phyloP scores from a whole-genome alignment of 2,329 filamentous ascomycete species.

The Fusarium chlamydosporum region DNA sequence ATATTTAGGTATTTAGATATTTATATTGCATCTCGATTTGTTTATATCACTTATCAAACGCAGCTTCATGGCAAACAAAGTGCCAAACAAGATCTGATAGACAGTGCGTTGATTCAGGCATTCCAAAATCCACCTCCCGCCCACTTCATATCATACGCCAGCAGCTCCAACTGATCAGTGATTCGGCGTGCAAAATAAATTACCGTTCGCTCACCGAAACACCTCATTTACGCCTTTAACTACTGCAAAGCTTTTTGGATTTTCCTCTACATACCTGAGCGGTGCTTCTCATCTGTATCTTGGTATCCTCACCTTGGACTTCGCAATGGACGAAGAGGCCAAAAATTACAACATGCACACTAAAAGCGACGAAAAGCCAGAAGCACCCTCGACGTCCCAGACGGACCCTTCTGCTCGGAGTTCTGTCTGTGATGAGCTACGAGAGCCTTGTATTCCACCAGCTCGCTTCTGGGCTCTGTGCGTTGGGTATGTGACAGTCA shows the following conservation, averaged over 20 bases:
- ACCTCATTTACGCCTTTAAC: neutral
- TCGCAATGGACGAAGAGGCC: conserved; percentile 4
- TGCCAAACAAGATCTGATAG: neutral
- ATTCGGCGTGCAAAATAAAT: neutral
- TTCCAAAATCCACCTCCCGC: neutral
- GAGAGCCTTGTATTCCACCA: conserved; percentile 45
- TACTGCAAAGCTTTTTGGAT: neutral
- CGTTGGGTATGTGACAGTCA: conserved; percentile 50
- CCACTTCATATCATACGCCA: neutral
- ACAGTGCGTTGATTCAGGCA: neutral
- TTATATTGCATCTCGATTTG: neutral
- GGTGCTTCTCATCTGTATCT: neutral
- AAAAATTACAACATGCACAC: neutral
- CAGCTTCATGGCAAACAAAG: conserved; percentile 2
- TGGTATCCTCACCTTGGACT: neutral
- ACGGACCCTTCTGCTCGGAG: neutral
- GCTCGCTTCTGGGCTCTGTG: conserved; percentile 55
- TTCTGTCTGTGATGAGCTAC: conserved; percentile 10
- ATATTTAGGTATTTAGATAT: neutral
- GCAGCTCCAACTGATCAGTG: conserved; percentile 16
- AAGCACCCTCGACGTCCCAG: neutral
- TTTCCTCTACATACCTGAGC: neutral
- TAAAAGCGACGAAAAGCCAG: neutral
- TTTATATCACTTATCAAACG: neutral
- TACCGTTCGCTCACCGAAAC: neutral